Conservation (phyloP, 2,329 filamentous ascomycete genomes). For the Trichoderma sp. region DNA sequence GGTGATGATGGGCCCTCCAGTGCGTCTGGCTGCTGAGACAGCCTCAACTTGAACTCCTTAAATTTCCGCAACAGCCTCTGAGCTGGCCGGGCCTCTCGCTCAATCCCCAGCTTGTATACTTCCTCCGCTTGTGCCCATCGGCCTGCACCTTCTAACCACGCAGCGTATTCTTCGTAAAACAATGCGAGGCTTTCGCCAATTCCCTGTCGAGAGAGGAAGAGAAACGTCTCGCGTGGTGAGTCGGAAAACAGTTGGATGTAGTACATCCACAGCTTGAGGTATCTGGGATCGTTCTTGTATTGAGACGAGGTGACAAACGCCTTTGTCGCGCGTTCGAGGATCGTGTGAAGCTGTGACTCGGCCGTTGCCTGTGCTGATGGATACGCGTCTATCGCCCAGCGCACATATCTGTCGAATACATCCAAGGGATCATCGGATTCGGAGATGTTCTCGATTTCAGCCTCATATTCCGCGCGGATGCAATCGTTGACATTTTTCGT, state of each 20-base stretch:
- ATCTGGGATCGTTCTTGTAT: constrained; percentile 93
- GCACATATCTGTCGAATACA: constrained; percentile 92
- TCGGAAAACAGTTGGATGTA: constrained; percentile 94
- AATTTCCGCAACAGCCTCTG: constrained; percentile 85
- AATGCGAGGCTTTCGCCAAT: constrained; percentile 85
- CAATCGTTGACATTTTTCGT: constrained; percentile 75
- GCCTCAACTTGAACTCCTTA: constrained; percentile 81
- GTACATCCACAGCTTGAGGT: constrained; percentile 88
- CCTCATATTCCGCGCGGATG: constrained; percentile 79
- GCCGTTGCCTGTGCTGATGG: constrained; percentile 89
- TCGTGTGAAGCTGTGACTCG: constrained; percentile 80
- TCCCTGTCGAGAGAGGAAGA: constrained; percentile 82
- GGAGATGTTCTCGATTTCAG: constrained; percentile 70
- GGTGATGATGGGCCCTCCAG: constrained; percentile 74
- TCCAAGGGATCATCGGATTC: constrained; percentile 96
- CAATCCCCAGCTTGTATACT: constrained; percentile 85
- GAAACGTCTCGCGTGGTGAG: constrained; percentile 85
- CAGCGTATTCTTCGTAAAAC: constrained; percentile 96
- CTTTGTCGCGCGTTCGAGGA: constrained; percentile 91
- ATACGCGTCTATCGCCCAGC: constrained; percentile 94
- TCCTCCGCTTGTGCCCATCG: constrained; percentile 91
- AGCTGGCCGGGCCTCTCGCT: constrained; percentile 78
- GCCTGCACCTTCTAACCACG: constrained; percentile 80
- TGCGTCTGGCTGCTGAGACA: constrained; percentile 60
- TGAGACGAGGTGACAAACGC: constrained; percentile 78